These are phyloP conservation scores for Ballota nigra DNA, from an alignment of 257 asterid genomes.

Conservation along the genomic window DNA sequence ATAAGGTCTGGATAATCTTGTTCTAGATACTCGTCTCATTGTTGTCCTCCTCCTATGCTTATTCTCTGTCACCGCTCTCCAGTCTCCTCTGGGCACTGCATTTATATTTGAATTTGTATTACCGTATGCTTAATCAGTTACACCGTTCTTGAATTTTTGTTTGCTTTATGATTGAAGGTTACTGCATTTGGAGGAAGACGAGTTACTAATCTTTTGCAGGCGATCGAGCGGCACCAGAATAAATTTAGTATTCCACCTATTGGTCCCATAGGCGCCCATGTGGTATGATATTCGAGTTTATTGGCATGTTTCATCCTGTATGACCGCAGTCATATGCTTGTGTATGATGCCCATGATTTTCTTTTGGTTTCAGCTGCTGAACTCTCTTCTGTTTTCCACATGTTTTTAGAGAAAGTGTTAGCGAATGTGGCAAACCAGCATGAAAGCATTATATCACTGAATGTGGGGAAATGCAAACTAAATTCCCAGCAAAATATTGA, in stretches of 20 bases:
- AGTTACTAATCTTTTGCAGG: conserved; percentile 66
- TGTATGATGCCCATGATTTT: neutral
- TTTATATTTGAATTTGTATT: neutral
- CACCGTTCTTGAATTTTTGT: conserved; percentile 3
- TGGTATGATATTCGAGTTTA: conserved; percentile 49
- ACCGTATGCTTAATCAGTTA: conserved; percentile 10
- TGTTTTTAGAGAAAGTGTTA: neutral
- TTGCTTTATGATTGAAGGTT: conserved; percentile 48
- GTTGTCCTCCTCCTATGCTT: neutral
- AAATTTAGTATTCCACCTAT: conserved; percentile 78
- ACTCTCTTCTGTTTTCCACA: neutral
- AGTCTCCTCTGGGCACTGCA: too few relatives aligned
- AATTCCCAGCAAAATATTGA: neutral
- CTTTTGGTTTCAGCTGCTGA: neutral
- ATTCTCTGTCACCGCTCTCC: neutral
- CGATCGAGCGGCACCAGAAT: conserved; percentile 65
- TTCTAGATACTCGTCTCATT: neutral
- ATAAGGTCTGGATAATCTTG: conserved; percentile 50
- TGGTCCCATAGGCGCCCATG: conserved; percentile 94
- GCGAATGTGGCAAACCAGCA: neutral
- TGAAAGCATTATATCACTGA: conserved; percentile 5
- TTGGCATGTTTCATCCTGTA: conserved; percentile 10
- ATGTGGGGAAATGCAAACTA: conserved; percentile 3
- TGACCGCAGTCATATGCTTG: conserved; percentile 17
- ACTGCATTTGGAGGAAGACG: conserved; percentile 88